Conservation (phyloP, 192 early-diverging fungal genomes). For the Coemansia guatemalensis region DNA sequence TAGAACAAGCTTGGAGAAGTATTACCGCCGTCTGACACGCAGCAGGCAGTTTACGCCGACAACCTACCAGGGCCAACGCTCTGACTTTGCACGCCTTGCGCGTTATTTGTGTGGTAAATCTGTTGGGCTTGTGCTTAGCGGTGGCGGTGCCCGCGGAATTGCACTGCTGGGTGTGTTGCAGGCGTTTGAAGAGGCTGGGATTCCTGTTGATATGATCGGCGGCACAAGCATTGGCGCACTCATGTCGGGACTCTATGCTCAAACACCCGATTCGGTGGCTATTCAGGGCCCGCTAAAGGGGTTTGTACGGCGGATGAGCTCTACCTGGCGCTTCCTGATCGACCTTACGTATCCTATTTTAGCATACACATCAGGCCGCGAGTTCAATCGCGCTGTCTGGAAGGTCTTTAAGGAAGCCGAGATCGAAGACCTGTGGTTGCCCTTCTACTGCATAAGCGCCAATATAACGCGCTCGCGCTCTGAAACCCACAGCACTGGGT, state of each 20-base stretch:
- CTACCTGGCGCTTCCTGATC: conserved; percentile 83
- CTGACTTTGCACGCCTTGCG: conserved; percentile 76
- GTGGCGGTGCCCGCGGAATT: conserved; percentile 96
- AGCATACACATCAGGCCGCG: conserved; percentile 88
- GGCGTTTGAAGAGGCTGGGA: conserved; percentile 95
- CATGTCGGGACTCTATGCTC: conserved; percentile 90
- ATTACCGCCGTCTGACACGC: conserved; percentile 57
- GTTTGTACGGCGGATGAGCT: conserved; percentile 77
- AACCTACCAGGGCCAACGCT: conserved; percentile 50
- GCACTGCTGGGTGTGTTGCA: conserved; percentile 89
- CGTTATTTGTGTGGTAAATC: conserved; percentile 90
- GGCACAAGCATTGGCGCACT: conserved; percentile 98
- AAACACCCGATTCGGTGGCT: conserved; percentile 82
- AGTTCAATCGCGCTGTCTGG: conserved; percentile 96
- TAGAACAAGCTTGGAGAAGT: conserved; percentile 66
- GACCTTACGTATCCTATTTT: conserved; percentile 96
- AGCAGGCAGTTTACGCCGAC: conserved; percentile 37
- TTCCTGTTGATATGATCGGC: conserved; percentile 96
- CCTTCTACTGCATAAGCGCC: conserved; percentile 92
- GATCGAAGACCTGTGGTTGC: conserved; percentile 98
- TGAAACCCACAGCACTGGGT: conserved; percentile 89
- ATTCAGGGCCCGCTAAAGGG: conserved; percentile 84
- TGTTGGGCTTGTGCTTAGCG: conserved; percentile 91
- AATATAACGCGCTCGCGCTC: conserved; percentile 96
- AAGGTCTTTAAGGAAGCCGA: conserved; percentile 90